Base-by-base conservation (phyloP, 441 rosid genomes). In the Hypseocharis bilobata region DNA sequence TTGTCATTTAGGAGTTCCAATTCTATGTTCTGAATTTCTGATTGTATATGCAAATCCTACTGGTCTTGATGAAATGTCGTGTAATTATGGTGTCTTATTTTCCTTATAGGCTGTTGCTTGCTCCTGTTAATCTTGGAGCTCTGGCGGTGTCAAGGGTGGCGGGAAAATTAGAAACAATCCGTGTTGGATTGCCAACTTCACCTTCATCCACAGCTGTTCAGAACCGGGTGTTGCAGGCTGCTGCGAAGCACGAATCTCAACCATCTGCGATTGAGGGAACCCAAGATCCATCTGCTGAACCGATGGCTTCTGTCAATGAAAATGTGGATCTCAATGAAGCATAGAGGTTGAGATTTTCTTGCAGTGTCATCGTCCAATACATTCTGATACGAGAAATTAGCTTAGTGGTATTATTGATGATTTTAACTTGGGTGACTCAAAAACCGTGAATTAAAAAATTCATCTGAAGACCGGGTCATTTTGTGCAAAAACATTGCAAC, bases 241-340 rank as follows among this genome's bases (percentile, higher is more conserved):
- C 97, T 23, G 96, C 96, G 4, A 90, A 86, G 78, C 97, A 78
- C 63, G 95, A 88, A 79, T 90, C 98, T 72, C 85, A 93, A 64
- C 95, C 97, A 0, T 86, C 95, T 11, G 93, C 82, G 8, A 64
- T 69, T 3, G 83, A 78, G 23, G 86, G 75, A 64, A 63, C 4
- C 17, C 79, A 62, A 66, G 79, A 79, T 66, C 70, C 79, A 52
- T 73, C 87, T 0, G 34, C 84, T 3, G 87, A 88, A 61, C 42
- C 78, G 0, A 32, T 57, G 29, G 65, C 78, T 3, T 70, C 76
- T 2, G 11, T 74, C 30, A 76, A 58, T 0, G 85, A 87, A 47
- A 76, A 68, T 6, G 84, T 70, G 1, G 91, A 85, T 67, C 80
- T 85, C 64, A 80, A 83, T 0, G 86, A 88, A 77, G 88, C 89